Conservation (phyloP, 2,329 filamentous ascomycete species). For the Coniochaeta hoffmannii region DNA sequence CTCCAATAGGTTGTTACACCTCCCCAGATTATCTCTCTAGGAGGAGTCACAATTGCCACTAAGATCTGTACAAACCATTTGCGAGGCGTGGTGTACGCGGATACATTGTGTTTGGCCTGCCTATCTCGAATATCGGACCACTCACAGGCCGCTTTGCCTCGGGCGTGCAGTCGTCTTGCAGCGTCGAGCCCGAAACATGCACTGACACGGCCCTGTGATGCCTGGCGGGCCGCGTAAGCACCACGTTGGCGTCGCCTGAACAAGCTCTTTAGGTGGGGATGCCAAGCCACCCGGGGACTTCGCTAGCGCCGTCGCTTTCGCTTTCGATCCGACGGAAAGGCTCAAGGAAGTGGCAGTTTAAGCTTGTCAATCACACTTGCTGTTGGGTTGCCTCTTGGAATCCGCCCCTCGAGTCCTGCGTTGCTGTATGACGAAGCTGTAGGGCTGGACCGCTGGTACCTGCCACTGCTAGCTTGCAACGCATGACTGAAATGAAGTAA, state of each 20-base stretch:
- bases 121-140: not conserved
- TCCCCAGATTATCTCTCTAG: constrained; percentile 15
- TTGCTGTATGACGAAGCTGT: not conserved
- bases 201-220: not conserved
- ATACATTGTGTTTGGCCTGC: not conserved
- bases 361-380: too few species aligned
- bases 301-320: not conserved
- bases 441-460: not conserved
- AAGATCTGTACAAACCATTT: not conserved
- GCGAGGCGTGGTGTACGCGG: not conserved
- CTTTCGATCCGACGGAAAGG: not conserved
- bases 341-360: not conserved
- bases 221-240: constrained; percentile 1
- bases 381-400: not conserved
- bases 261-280: not conserved
- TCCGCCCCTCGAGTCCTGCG: not conserved
- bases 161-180: not conserved
- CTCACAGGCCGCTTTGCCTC: not conserved
- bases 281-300: not conserved
- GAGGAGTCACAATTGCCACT: not conserved
- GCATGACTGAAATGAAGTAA: not conserved
- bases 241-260: not conserved
- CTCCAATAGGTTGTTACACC: constrained; percentile 23
- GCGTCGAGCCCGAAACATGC: not conserved
- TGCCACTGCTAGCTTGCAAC: not conserved